Evolutionary conservation across 148 eudicot genomes (phyloP), one percentile per base, ranked within the genome.

Genomic region (Camellia sinensis): DNA sequence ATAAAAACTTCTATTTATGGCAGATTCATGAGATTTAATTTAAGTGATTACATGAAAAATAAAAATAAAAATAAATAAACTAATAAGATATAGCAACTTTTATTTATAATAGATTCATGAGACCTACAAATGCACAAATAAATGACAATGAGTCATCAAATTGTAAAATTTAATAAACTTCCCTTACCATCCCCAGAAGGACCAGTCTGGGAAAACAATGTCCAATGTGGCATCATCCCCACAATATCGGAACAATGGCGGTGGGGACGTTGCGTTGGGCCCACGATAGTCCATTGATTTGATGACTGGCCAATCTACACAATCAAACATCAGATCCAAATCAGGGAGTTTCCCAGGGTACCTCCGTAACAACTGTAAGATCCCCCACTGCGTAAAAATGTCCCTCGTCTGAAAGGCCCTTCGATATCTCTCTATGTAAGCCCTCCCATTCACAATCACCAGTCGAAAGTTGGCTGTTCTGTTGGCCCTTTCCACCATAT

Each of bases 141-240:
- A 29, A 29, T 29, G 37, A 29, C 37, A 29, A 29, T 29, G 37
- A 29, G 37, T 29, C 37, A 29, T 29, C 37, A 29, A 29, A 29
- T 29, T 29, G 37, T 29, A 29, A 19, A 62, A n/a, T 17, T 17
- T 17, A 17, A 17, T 4, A 62, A 62, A 3, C 4, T 22, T 11
- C 22, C 0, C 85, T 81, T 91, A 92, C 98, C 98, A 94, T 82
- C 98, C 98, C 98, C 97, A 94, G 76, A 92, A 94, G 79, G 98
- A 89, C 98, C 98, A 94, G 70, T 94, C 98, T 1, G 98, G 98
- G 67, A 94, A 94, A 56, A 90, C 92, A 66, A 94, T 90, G 75
- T 95, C 97, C 69, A 85, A 80, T 3, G 92, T 89, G 52, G 71
- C 75, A 79, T 89, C 86, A 77, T 95, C 88, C 19, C 89, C 88